These are phyloP conservation scores for Penicillium thymicola DNA, from an alignment of 2,329 filamentous ascomycete species.

Conservation along the genomic window DNA sequence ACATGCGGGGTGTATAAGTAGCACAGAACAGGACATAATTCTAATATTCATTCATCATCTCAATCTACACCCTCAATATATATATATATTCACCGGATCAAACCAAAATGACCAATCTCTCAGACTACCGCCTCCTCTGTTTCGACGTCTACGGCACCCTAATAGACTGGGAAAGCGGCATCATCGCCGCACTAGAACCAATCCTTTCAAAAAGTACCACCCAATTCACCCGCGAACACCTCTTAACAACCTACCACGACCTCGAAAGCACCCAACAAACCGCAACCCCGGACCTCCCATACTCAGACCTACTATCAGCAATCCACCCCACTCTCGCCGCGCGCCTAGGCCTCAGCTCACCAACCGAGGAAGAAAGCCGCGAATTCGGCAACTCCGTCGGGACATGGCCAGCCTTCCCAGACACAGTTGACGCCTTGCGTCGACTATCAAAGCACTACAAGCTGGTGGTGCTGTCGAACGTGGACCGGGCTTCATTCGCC, in stretches of 20 bases:
- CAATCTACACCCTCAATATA: not conserved
- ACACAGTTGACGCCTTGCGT: slow-evolving; percentile 54
- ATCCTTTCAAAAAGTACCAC: slow-evolving; percentile 40
- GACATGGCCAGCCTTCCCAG: slow-evolving; percentile 55
- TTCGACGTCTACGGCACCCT: slow-evolving; percentile 81
- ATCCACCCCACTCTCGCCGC: slow-evolving; percentile 38
- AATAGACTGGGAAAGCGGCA: slow-evolving; percentile 72
- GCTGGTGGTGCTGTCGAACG: slow-evolving; percentile 57
- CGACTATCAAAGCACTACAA: slow-evolving; percentile 51
- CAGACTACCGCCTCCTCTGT: slow-evolving; percentile 54
- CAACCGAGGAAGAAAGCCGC: slow-evolving; percentile 37
- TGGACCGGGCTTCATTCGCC: slow-evolving; percentile 52
- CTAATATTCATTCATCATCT: not conserved
- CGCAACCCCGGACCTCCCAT: slow-evolving; percentile 55
- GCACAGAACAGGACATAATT: not conserved
- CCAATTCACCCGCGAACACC: slow-evolving; percentile 32
- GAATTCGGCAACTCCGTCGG: slow-evolving; percentile 51
- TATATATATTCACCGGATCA: not conserved
- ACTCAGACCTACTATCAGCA: slow-evolving; percentile 57
- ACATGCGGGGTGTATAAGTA: slow-evolving; percentile 1
- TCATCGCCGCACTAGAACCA: slow-evolving; percentile 52
- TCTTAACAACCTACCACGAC: slow-evolving; percentile 26
- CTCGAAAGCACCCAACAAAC: slow-evolving; percentile 49
- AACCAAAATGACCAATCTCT: slow-evolving; percentile 26
- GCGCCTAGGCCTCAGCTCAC: slow-evolving; percentile 23